Evolutionary conservation across 768 basidiomycete species (phyloP).

Genomic region (Suillus weaverae): DNA sequence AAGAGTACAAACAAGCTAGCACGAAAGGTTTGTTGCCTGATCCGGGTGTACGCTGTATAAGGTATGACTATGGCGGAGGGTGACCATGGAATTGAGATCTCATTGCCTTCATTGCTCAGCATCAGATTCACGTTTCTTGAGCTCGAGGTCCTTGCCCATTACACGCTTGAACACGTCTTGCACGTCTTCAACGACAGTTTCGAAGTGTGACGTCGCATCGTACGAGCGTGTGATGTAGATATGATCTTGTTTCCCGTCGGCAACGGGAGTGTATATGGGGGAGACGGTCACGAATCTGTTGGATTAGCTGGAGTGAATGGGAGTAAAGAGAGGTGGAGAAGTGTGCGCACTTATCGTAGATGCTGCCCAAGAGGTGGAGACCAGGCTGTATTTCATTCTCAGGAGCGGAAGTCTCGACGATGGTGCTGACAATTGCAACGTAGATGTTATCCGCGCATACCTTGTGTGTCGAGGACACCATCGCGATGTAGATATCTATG

Average conservation of each 20-base stretch:
- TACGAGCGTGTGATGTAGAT: conserved; percentile 98
- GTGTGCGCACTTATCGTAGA: conserved; percentile 83
- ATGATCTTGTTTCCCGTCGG: conserved; percentile 78
- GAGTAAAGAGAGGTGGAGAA: neutral
- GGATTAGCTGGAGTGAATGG: conserved; percentile 13
- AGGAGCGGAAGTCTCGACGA: conserved; percentile 92
- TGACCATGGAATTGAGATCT: neutral
- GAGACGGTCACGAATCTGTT: conserved; percentile 86
- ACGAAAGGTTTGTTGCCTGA: neutral
- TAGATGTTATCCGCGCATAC: conserved; percentile 95
- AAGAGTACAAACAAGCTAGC: conserved; percentile 4
- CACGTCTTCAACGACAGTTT: conserved; percentile 97
- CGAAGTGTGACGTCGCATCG: conserved; percentile 98
- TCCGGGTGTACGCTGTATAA: conserved; percentile 2
- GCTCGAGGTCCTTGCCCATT: conserved; percentile 69
- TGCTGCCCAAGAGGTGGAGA: conserved; percentile 85
- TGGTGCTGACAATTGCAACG: conserved; percentile 96
- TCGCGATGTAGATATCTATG: conserved; percentile 96
- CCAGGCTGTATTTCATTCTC: conserved; percentile 93
- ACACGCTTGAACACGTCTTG: conserved; percentile 95
- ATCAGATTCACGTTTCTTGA: conserved; percentile 85
- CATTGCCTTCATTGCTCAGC: conserved; percentile 44
- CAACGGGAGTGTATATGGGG: conserved; percentile 86
- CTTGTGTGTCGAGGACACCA: conserved; percentile 96
- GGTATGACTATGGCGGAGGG: conserved; percentile 1